These are phyloP conservation scores for Fusarium sp. DNA, from an alignment of 2,329 filamentous ascomycete species.

Conservation along the genomic window DNA sequence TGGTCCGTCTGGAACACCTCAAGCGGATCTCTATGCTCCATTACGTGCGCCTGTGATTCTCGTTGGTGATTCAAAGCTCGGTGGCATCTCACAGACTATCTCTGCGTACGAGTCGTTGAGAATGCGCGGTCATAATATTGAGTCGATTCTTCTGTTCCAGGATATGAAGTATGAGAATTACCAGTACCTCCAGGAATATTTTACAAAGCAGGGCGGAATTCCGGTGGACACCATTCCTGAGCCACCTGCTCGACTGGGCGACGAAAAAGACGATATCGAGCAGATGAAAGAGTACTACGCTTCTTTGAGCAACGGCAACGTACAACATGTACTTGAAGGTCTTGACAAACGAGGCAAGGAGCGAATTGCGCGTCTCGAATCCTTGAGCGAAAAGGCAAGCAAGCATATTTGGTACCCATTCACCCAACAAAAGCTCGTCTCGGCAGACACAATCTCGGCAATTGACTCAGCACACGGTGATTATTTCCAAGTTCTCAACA, in stretches of 20 bases:
- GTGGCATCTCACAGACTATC: slow-evolving; percentile 84
- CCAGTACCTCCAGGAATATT: slow-evolving; percentile 76
- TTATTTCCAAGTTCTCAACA: slow-evolving; percentile 73
- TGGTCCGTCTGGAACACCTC: slow-evolving; percentile 78
- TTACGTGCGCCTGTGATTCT: slow-evolving; percentile 80
- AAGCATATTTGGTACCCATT: slow-evolving; percentile 87
- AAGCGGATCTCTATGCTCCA: slow-evolving; percentile 82
- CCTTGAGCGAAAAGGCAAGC: slow-evolving; percentile 72
- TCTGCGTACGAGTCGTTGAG: slow-evolving; percentile 83
- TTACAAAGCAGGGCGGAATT: slow-evolving; percentile 69
- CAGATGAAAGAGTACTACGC: slow-evolving; percentile 75
- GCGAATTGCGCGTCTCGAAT: slow-evolving; percentile 70
- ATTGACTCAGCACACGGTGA: slow-evolving; percentile 87
- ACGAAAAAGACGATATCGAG: slow-evolving; percentile 62
- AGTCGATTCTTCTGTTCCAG: slow-evolving; percentile 76
- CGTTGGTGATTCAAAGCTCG: slow-evolving; percentile 79
- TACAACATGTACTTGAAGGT: slow-evolving; percentile 61
- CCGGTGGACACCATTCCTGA: slow-evolving; percentile 67
- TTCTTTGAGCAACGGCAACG: slow-evolving; percentile 54
- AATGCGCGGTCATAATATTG: slow-evolving; percentile 83
- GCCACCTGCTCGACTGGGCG: slow-evolving; percentile 65
- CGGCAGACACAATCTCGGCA: slow-evolving; percentile 72
- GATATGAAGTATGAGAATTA: slow-evolving; percentile 76
- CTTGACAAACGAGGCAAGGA: slow-evolving; percentile 66
- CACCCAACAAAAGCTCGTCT: slow-evolving; percentile 79